Evolutionary conservation across 192 early-diverging fungal species (phyloP), one percentile per base, ranked within the genome.

Genomic region (Anaeromyces robustus): DNA sequence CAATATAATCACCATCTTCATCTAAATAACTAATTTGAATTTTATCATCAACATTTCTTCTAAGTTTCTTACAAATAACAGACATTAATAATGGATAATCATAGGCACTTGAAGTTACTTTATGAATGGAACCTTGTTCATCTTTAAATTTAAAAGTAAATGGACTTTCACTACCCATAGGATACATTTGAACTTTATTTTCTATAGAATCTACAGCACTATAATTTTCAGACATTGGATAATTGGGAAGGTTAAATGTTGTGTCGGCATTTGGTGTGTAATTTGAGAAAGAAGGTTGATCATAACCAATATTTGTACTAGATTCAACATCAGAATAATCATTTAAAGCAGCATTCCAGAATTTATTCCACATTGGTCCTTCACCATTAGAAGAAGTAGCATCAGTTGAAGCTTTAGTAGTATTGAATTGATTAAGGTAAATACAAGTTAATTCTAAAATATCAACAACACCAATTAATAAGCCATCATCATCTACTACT

Each of bases 1-100:
- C 87, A 34, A 98, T 93, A 79, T 89, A 85, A 84, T 98, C 97
- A 41, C 92, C 89, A 78, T 98, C 97, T 80, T 98, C 97, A 83
- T 98, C 97, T 80, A 94, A 84, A 82, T 96, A 98, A 2, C 92
- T 92, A 34, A 95, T 87, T 30, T 84, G 86, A 82, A 84, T 87
- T 86, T 81, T 89, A 78, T 86, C 84, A 77, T 84, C 80, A 9
- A 85, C 77, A 39, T 81, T 83, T 17, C 82, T 77, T 82, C 85
- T 86, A 84, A 87, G 83, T 83, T 86, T 81, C 82, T 83, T 81
- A 83, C 85, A 34, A 77, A 80, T 84, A 32, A 89, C 82, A 30
- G 91, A 88, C 82, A 92, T 92, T 13, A 87, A 83, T 30, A 88
- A 81, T 80, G 90, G 88, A 81, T 93, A 93, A 77, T 87, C 86